Evolutionary conservation across 169 alveolate genomes (phyloP), one percentile per base, ranked within the genome.

Genomic region (Plasmodium blacklocki): DNA sequence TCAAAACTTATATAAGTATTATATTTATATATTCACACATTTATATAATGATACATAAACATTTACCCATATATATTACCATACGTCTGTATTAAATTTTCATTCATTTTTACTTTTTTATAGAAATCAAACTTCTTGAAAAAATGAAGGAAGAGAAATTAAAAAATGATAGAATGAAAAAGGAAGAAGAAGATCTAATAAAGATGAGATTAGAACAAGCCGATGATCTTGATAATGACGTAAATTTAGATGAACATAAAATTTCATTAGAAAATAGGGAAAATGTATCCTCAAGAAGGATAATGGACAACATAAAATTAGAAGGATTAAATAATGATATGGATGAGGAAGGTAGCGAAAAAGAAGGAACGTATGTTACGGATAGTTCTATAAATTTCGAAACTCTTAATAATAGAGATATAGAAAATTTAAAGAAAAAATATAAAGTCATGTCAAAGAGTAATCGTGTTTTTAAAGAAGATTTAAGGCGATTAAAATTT

Each of bases 401-500:
- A 3, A 14, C 63, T 15, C 18, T 76, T 21, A 75, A 76, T 18
- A 62, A 45, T 26, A 76, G 74, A 63, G 52, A 75, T 68, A 50
- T 76, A 64, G 45, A 1, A 18, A 76, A 63, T 68, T 64, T 76
- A 70, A 76, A 76, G 59, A 64, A 70, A 68, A 76, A 64, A 58
- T 76, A 76, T 23, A 76, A 76, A 76, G 60, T 23, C 21, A 8
- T 76, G 72, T 63, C 63, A 76, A 76, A 76, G 52, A 76, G 89
- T 43, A 67, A 76, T 18, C 29, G 47, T 18, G 56, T 58, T 52
- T 7, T 5, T 64, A 47, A 15, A 56, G 47, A 9, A 63, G 66
- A 76, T 59, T 76, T 76, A 64, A 76, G 59, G 60, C 64, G 47
- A 68, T 70, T 76, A 63, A 76, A 76, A 76, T 76, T 76, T 76